A percentile compares a stretch with the other conserved stretches of the same genome.
These are phyloP conservation scores for Glycine soja DNA, from an alignment of 306 rosid genomes.

Conservation along the genomic window DNA sequence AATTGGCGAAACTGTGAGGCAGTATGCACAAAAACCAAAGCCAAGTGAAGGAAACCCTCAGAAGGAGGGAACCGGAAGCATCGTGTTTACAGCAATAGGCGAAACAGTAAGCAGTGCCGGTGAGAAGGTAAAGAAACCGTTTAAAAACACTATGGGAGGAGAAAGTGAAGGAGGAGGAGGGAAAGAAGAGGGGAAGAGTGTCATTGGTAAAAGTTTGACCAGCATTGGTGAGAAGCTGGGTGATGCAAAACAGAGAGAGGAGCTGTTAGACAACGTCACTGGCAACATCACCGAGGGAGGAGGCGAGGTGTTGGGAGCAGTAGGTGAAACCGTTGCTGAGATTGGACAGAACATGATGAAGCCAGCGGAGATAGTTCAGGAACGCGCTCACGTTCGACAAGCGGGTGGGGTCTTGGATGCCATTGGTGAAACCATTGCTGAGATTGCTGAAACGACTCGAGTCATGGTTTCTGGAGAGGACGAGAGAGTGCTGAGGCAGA, in stretches of 20 bases:
- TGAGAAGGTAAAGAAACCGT: slow-evolving; percentile 44
- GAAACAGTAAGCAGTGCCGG: slow-evolving; percentile 35
- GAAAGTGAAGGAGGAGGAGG: too few relatives aligned
- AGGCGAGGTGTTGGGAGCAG: slow-evolving; percentile 44
- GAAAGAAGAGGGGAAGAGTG: too few relatives aligned
- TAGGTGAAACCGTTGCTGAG: slow-evolving; percentile 53
- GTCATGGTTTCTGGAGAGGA: slow-evolving; percentile 59
- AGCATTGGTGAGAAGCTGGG: slow-evolving; percentile 9
- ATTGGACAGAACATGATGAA: slow-evolving; percentile 41
- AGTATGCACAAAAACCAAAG: slow-evolving; percentile 2
- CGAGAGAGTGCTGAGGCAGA: slow-evolving; percentile 18
- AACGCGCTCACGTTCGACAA: neutral
- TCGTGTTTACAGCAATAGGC: slow-evolving; percentile 37
- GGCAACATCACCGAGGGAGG: slow-evolving; percentile 40
- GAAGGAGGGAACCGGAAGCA: slow-evolving; percentile 35
- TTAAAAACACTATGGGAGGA: neutral
- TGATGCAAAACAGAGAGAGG: neutral
- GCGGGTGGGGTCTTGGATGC: slow-evolving; percentile 59
- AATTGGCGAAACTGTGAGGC: slow-evolving; percentile 45
- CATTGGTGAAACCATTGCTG: slow-evolving; percentile 71
- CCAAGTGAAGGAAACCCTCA: slow-evolving; percentile 28
- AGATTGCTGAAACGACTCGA: slow-evolving; percentile 70
- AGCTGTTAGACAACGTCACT: neutral
- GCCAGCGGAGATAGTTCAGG: slow-evolving; percentile 45
- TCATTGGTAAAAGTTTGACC: too few relatives aligned